Base-by-base conservation (phyloP, 2,329 filamentous ascomycete species). In the Hymenoscyphus repandus region DNA sequence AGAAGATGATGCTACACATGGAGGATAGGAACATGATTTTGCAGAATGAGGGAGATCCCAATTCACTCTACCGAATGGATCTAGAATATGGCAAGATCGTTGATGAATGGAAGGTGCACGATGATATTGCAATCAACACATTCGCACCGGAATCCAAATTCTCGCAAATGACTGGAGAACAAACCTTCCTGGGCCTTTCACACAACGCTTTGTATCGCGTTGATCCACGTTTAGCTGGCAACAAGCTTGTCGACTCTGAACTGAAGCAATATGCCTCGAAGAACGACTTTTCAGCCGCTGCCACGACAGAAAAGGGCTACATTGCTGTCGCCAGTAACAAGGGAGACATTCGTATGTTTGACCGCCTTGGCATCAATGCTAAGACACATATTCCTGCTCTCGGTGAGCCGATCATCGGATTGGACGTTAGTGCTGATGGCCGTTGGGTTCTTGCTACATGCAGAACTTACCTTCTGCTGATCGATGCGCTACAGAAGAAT, bases 91-190 rank as follows among this genome's bases (percentile, higher is more conserved):
- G 93, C 59, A 97, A 96, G 72, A 88, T 99, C 33, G 90, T 97
- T 1, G 93, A 99, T 64, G 93, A 99, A 70, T 99, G 93, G 93
- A 96, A 96, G 62, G 80, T 99, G 12, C 92, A 99, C 65, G 92
- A 99, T 56, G 89, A 97, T 66, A 96, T 99, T 49, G 86, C 89
- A 0, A 88, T 97, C 54, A 83, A 88, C 49, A 93, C 85, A 9
- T 97, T 97, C 69, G 89, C 89, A 0, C 93, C 93, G 0, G 91
- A 96, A 69, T 96, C 86, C 79, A 99, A 99, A 80, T 99, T 96
- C 64, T 85, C 93, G 1, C 93, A 99, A 73, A 96, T 95, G 86
- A 96, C 90, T 0, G 83, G 85, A 53, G 90, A 96, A 66, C 90
- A 96, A 64, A 95, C 93, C 0, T 97, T 99, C 76, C 74, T 99